Evolutionary conservation across 179 eudicot genomes (phyloP), one percentile per base, ranked within the genome.

Genomic region (Carnegiea gigantea): DNA sequence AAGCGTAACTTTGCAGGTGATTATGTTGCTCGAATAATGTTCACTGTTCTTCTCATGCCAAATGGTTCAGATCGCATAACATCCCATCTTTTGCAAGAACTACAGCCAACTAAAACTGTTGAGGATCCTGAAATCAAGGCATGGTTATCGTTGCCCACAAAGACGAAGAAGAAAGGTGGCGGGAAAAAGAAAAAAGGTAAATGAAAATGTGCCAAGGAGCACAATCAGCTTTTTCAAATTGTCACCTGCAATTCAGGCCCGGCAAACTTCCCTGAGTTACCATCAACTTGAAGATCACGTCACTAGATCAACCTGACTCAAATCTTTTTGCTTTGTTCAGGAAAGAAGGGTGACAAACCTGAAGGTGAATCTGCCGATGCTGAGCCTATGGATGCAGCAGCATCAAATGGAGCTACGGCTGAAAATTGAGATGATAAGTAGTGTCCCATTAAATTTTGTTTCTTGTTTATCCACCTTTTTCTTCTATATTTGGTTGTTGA

Each of bases 111-210:
- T 21, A 96, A 96, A 81, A 84, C 92, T 9, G 70, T 89, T 2
- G 99, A 94, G 51, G 99, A 94, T 80, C 97, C 97, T 46, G 98
- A 94, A 79, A 93, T 96, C 81, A 96, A 96, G 90, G 97, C 93
- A 21, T 96, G 99, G 99, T 85, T 96, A 83, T 88, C 99, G 38
- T 81, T 96, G 87, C 88, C 86, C 46, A 87, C 86, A 9, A 96
- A 94, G 91, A 87, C 97, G 6, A 96, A 96, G 90, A 96, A 96
- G 90, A 96, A 96, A 78, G 99, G 99, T 53, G 99, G 99, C 54
- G 99, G 99, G 40, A 96, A 94, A 86, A 96, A 96, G 92, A 96
- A 96, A 91, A 96, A 96, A 94, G 99, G 99, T 94, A 85, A 72
- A 7, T 4, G 10, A 4, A 53, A 46, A 4, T 24, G 75, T 14